phyloP scores from a whole-genome alignment of 345 rosid species.

The Acer campestre region DNA sequence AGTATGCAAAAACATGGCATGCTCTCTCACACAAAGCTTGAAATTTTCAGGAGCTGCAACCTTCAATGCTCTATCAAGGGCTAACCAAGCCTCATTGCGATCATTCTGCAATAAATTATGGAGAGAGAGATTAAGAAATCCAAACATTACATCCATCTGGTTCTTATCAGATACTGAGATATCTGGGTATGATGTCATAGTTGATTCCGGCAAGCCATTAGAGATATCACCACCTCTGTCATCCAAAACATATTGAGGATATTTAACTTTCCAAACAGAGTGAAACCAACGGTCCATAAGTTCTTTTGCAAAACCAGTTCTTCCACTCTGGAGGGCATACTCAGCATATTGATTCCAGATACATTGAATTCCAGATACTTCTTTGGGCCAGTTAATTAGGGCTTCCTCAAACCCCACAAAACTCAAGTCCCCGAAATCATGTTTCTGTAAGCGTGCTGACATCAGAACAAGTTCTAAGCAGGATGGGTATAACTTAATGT shows the following conservation, averaged over 20 bases:
- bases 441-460: slow-evolving; percentile 54
- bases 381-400: slow-evolving; percentile 65
- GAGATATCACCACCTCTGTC: slow-evolving; percentile 23
- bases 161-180: slow-evolving; percentile 23
- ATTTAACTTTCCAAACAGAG: slow-evolving; percentile 47
- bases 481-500: slow-evolving; percentile 55
- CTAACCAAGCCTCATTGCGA: slow-evolving; percentile 44
- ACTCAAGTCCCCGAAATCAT: slow-evolving; percentile 34
- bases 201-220: slow-evolving; percentile 21
- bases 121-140: slow-evolving; percentile 76
- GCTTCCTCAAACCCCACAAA: slow-evolving; percentile 67
- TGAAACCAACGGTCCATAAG: slow-evolving; percentile 67
- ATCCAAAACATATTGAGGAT: slow-evolving; percentile 29
- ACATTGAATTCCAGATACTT: slow-evolving; percentile 65
- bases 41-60: slow-evolving; percentile 47
- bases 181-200: slow-evolving; percentile 36
- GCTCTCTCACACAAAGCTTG: slow-evolving; percentile 69
- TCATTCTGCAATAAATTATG: slow-evolving; percentile 59
- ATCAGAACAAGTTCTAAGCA: slow-evolving; percentile 70
- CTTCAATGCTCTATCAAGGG: slow-evolving; percentile 64
- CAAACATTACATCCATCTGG: slow-evolving; percentile 63
- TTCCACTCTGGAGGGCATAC: slow-evolving; percentile 57
- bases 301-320: slow-evolving; percentile 51
- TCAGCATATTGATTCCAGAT: slow-evolving; percentile 95
- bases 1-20: slow-evolving; percentile 55